Evolutionary conservation across 805 yeast genomes (phyloP), one percentile per base, ranked within the genome.

Genomic region (Metschnikowia baotianmanensis): DNA sequence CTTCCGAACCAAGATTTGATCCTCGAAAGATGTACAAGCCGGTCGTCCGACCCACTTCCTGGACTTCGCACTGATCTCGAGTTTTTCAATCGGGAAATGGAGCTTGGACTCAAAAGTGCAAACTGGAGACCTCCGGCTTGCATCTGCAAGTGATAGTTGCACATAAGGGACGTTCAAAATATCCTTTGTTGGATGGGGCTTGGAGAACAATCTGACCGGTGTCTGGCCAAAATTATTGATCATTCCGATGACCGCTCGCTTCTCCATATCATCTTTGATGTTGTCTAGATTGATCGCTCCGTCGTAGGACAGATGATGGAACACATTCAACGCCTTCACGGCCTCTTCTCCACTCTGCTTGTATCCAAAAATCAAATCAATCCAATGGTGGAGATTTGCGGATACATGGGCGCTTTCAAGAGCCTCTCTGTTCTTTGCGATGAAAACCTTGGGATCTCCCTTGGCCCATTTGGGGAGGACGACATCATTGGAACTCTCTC

Each of bases 201-300:
- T 74, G 13, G 64, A 67, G 51, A 89, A 86, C 9, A 89, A 64
- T 51, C 83, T 86, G 35, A 75, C 56, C 1, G 96, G 96, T 0
- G 95, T 88, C 57, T 88, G 96, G 0, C 96, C 96, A 69, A 88
- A 88, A 60, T 88, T 88, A 57, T 89, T 93, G 37, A 88, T 88
- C 51, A 85, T 84, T 1, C 95, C 90, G 17, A 87, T 83, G 3
- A 84, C 72, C 1, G 95, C 91, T 27, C 80, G 69, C 48, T 82
- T 73, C 59, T 88, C 95, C 46, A 75, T 71, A 26, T 80, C 87
- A 55, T 87, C 90, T 45, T 77, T 71, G 42, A 88, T 82, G 17
- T 71, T 72, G 46, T 86, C 95, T 39, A 88, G 63, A 56, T 88
- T 80, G 15, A 86, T 81, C 0, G 90, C 86, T 2, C 96, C 96